Conservation (phyloP, 2,329 filamentous ascomycete species). For the Monosporascus sp. region DNA sequence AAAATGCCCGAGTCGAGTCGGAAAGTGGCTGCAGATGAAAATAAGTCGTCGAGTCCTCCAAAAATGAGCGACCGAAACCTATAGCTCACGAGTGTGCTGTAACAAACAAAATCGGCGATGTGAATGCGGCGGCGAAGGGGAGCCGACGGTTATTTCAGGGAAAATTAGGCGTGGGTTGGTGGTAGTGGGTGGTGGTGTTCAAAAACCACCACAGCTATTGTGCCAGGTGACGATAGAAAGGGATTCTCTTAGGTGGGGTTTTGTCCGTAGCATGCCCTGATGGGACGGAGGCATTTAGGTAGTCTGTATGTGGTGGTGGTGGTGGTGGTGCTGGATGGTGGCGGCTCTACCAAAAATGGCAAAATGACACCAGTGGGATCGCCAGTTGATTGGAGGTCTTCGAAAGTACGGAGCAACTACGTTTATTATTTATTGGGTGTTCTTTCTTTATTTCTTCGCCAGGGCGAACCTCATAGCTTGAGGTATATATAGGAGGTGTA, state of each 20-base stretch:
- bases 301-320: neutral
- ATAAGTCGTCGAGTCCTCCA: neutral
- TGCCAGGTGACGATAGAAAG: slow-evolving; percentile 18
- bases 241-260: slow-evolving; percentile 16
- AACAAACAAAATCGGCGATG: neutral
- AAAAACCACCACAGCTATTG: slow-evolving; percentile 18
- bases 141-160: neutral
- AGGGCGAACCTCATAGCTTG: too few relatives aligned
- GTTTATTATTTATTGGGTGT: too few relatives aligned
- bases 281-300: slow-evolving; percentile 1
- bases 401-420: neutral
- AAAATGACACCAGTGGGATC: neutral
- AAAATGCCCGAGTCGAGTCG: neutral
- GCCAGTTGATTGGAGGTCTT: neutral
- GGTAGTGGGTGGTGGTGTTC: slow-evolving; percentile 15
- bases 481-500: too few relatives aligned
- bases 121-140: neutral
- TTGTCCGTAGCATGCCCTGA: slow-evolving; percentile 16
- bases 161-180: slow-evolving; percentile 5
- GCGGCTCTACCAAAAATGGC: neutral
- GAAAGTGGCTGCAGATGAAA: neutral
- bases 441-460: too few relatives aligned
- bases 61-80: neutral
- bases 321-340: neutral
- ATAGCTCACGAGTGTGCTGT: neutral